Evolutionary conservation across 2,329 filamentous ascomycete genomes (phyloP).

Genomic region (Lasiodiplodia theobromae): DNA sequence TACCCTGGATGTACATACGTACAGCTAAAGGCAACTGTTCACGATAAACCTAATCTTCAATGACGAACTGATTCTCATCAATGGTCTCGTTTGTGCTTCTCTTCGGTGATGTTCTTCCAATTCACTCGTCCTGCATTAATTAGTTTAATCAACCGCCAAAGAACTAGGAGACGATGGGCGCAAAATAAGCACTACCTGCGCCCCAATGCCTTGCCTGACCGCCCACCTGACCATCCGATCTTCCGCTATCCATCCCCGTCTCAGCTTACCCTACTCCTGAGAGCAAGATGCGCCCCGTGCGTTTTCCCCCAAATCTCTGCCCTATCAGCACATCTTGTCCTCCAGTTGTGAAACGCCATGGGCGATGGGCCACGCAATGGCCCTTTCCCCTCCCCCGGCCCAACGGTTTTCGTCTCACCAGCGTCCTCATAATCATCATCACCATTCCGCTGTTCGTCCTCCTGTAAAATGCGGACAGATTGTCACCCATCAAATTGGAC

Average conservation of each 20-base stretch:
- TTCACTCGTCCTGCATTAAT: neutral
- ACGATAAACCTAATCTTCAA: conserved; percentile 8
- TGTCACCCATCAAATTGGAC: neutral
- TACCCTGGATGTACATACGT: conserved; percentile 21
- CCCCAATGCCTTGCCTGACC: neutral
- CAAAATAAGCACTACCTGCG: neutral
- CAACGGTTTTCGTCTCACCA: neutral
- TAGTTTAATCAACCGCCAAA: neutral
- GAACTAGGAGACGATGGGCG: neutral
- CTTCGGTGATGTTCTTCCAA: neutral
- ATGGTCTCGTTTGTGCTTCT: neutral
- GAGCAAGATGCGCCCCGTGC: neutral
- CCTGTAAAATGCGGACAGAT: neutral
- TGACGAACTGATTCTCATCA: neutral
- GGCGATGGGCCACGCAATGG: neutral
- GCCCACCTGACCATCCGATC: neutral
- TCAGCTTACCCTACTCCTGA: neutral
- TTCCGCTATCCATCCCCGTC: neutral
- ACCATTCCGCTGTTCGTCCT: neutral
- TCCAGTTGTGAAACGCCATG: neutral
- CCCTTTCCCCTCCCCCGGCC: neutral
- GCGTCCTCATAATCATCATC: neutral
- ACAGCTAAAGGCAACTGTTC: conserved; percentile 1
- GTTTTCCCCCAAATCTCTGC: neutral
- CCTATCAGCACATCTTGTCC: neutral